Base-by-base conservation (phyloP, 441 rosid species). In the Viola pubescens region DNA sequence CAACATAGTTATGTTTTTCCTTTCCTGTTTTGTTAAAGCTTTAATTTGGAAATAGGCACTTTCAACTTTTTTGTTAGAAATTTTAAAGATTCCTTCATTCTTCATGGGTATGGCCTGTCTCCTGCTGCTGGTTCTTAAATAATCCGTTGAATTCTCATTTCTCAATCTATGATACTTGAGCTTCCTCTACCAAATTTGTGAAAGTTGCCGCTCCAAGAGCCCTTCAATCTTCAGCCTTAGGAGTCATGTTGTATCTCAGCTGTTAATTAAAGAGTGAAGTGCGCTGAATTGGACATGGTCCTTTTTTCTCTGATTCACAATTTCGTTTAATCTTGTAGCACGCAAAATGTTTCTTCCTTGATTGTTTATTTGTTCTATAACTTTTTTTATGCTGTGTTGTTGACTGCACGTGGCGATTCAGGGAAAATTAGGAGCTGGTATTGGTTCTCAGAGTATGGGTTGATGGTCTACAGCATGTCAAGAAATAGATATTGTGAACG, bases 391-490 rank as follows among this genome's bases (percentile, higher is more conserved):
- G 19, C 19, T 16, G 19, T 16, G 19, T 55, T 57, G 65, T 48
- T 63, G 59, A 64, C 56, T 41, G 59, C 68, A 73, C 51, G 7
- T 50, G 59, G 55, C 12, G 26, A 48, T 70, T 55, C 65, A 92
- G 98, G 98, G 52, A 88, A 84, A 77, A 85, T 90, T 61, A 72
- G 92, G 60, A 81, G 91, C 85, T 94, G 98, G 98, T 94, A 85
- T 79, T 94, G 97, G 98, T 86, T 94, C 71, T 86, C 97, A 37
- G 95, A 84, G 69, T 76, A 84, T 54, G 82, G 85, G 63, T 70
- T 94, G 78, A 77, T 90, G 80, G 84, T 94, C 66, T 90, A 94
- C 78, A 90, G 89, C 81, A 90, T 90, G 96, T 83, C 73, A 50
- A 86, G 91, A 75, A 88, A 83, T 66, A 79, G 98, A 76, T 86